Evolutionary conservation across 768 basidiomycete genomes (phyloP), one percentile per base, ranked within the genome.

Genomic region (Cystofilobasidium capitatum): DNA sequence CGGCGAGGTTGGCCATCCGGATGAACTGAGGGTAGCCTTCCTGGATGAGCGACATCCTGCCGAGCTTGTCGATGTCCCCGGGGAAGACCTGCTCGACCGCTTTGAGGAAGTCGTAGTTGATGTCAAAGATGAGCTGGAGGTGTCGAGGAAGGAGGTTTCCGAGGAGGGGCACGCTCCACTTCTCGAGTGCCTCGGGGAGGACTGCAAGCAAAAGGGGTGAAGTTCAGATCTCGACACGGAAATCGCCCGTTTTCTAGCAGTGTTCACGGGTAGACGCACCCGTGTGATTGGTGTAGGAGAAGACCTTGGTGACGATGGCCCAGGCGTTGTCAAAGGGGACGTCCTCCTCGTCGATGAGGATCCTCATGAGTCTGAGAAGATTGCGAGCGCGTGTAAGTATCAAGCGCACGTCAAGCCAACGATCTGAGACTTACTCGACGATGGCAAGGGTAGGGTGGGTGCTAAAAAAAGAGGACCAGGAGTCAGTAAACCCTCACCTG

Each of bases 391-490:
- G 10, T 31, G 31, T 42, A 59, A 47, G 33, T 12, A 22, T 26
- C n/a, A 24, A 29, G 37, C 20, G 3, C 22, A 45, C 7, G 39
- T 35, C 4, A 10, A 54, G 20, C 74, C 26, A 81, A 81, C 71
- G 93, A 85, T 90, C 92, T 91, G 65, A 97, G 81, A 17, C 51
- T 8, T n/a, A 55, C 77, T 99, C 96, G 24, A 89, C 89, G 73
- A 98, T 90, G 31, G 93, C 91, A 68, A 97, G 82, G 4, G 92
- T 93, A 0, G 93, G 93, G 77, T 97, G 94, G 3, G 93, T 96
- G 86, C 47, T 49, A 29, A 1, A 10, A 33, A 47, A 49, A 1
- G 31, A 2, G 35, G 92, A 72, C 13, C 3, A 33, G 22, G 17
- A 68, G 74, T 77, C 74, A 76, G 71, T 69, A 39, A 10, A 22